Conservation (phyloP, 1,284 basidiomycete species). For the Ceratobasidium sp. region DNA sequence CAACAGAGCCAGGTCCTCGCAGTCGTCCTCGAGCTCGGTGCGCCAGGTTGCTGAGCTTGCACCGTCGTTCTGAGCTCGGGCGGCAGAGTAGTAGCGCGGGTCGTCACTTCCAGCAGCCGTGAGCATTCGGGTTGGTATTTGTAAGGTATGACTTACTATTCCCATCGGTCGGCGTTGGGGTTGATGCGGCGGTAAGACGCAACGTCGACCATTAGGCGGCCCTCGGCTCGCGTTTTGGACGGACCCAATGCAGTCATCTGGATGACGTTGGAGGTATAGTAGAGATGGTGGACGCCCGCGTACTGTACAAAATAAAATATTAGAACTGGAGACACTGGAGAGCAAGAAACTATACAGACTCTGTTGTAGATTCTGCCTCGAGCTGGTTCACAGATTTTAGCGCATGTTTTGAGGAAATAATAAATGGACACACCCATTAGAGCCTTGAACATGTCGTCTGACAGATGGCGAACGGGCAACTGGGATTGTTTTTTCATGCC, state of each 20-base stretch:
- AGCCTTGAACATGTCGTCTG: slow-evolving; percentile 28
- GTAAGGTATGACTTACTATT: slow-evolving; percentile 26
- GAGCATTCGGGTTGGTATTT: background rate
- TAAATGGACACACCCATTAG: slow-evolving; percentile 14
- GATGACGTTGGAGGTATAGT: slow-evolving; percentile 38
- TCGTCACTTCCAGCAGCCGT: slow-evolving; percentile 34
- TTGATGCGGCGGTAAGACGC: slow-evolving; percentile 46
- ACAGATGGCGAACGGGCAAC: slow-evolving; percentile 30
- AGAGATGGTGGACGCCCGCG: slow-evolving; percentile 40
- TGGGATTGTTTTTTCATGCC: slow-evolving; percentile 39
- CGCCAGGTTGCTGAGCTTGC: slow-evolving; percentile 29
- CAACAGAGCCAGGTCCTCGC: slow-evolving; percentile 44
- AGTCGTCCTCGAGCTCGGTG: slow-evolving; percentile 30
- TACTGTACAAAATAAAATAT: slow-evolving; percentile 10
- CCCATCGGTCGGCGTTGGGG: slow-evolving; percentile 44
- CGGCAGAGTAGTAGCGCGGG: slow-evolving; percentile 34
- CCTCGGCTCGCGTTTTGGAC: slow-evolving; percentile 29
- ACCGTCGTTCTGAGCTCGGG: slow-evolving; percentile 34
- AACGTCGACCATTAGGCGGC: slow-evolving; percentile 48
- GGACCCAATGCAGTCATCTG: slow-evolving; percentile 41
- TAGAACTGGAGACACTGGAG: background rate
- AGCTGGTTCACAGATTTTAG: slow-evolving; percentile 2
- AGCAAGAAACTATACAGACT: background rate
- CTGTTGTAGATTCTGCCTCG: slow-evolving; percentile 38
- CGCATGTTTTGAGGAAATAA: background rate